phyloP scores from a whole-genome alignment of 2,329 filamentous ascomycete species.

The Trichoderma aggressivum region DNA sequence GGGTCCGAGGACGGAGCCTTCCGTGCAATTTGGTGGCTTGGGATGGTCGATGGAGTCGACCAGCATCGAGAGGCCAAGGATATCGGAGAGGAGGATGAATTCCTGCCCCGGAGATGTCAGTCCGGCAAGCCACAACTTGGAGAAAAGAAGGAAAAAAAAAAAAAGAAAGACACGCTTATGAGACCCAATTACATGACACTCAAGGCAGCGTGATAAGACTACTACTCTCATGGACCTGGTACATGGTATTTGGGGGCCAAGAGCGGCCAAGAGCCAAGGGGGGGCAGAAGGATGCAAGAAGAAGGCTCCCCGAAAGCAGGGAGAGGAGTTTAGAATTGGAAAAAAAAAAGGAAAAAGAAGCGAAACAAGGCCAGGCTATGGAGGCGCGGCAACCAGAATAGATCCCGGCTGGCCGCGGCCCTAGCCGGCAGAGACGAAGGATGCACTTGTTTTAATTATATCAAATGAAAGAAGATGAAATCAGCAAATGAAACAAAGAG shows the following conservation, averaged over 20 bases:
- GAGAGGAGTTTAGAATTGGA: neutral
- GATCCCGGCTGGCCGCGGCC: neutral
- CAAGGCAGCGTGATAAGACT: neutral
- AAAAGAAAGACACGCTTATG: neutral
- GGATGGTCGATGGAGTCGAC: conserved; percentile 76
- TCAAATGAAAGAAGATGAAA: neutral
- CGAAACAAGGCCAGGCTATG: neutral
- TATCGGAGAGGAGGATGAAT: conserved; percentile 73
- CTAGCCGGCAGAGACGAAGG: neutral
- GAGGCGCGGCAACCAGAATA: neutral
- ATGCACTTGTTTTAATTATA: neutral
- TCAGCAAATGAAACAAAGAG: neutral
- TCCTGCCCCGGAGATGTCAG: conserved; percentile 42
- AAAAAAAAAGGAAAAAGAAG: neutral
- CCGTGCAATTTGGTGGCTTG: conserved; percentile 63
- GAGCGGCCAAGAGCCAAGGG: neutral
- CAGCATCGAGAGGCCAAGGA: conserved; percentile 69
- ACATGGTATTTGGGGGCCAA: neutral
- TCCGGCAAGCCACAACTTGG: neutral
- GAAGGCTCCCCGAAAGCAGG: neutral
- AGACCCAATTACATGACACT: neutral
- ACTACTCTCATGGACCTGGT: neutral
- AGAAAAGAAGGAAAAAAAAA: neutral
- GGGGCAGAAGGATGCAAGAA: neutral
- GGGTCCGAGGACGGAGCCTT: conserved; percentile 76